Percentiles rank a stretch among this genome's conserved stretches.
Evolutionary conservation across 192 early-diverging fungal species (phyloP).

Genomic region (Coemansia sp.): DNA sequence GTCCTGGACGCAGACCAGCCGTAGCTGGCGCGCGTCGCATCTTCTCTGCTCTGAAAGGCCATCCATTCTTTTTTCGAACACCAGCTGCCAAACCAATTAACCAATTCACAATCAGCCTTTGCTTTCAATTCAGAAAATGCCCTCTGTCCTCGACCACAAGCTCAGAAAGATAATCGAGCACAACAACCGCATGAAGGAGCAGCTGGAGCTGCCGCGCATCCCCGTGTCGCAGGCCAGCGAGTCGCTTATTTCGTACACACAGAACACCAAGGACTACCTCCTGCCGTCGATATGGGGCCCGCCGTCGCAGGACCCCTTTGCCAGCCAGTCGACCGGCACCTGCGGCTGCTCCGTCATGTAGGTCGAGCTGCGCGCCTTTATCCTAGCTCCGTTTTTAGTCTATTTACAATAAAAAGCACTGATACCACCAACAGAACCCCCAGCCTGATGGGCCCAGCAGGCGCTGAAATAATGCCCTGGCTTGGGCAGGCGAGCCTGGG

Average conservation of each 20-base stretch:
- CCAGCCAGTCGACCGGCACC: slow-evolving; percentile 56
- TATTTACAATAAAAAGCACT: neutral
- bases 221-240: slow-evolving; percentile 71
- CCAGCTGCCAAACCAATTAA: too few species aligned
- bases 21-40: too few species aligned
- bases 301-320: slow-evolving; percentile 63
- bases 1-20: too few species aligned
- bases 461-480: too few species aligned
- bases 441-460: neutral
- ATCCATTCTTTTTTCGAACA: too few species aligned
- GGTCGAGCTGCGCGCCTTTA: neutral
- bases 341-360: slow-evolving; percentile 58
- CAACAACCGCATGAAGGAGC: slow-evolving; percentile 72
- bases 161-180: slow-evolving; percentile 70
- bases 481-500: too few species aligned
- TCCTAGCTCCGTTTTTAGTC: neutral
- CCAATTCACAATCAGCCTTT: too few species aligned
- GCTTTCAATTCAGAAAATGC: too few species aligned
- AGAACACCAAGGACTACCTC: slow-evolving; percentile 62
- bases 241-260: slow-evolving; percentile 60
- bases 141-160: slow-evolving; percentile 60
- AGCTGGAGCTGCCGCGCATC: slow-evolving; percentile 75
- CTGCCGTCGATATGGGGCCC: slow-evolving; percentile 63
- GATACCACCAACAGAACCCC: neutral
- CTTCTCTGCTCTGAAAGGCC: too few species aligned